Base-by-base conservation (phyloP, 192 early-diverging fungal genomes). In the Funneliformis mosseae region DNA sequence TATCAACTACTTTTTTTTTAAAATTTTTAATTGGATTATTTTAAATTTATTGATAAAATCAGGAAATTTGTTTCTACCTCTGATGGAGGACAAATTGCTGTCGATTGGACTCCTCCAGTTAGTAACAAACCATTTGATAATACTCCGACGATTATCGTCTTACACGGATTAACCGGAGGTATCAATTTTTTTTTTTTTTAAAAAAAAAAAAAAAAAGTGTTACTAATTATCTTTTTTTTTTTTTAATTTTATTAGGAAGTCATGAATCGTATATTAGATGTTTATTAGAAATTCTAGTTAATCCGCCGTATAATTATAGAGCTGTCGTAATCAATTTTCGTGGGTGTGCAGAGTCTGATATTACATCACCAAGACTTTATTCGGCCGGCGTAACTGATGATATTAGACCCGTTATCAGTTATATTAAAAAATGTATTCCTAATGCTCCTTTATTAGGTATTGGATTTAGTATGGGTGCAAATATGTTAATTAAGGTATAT, bases 121-220 rank as follows among this genome's bases (percentile, higher is more conserved):
- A 80, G 67, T 21, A 82, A 85, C 43, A 87, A 88, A 79, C 90
- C 90, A 55, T 83, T 86, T 3, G 88, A 89, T 70, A 84, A 86
- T 76, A 92, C 91, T 16, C 95, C 96, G 1, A 94, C 92, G 41
- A 83, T 97, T 48, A 87, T 99, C 7, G 87, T 96, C 59, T 86
- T 94, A 16, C 97, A 97, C 83, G 96, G 97, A 38, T 83, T 99
- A 78, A 97, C 96, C 8, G 97, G 97, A 63, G 96, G 96, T 43
- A 41, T 18, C 5, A 38, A 16, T 8, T 41, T 21, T 0, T n/a
- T n/a, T n/a, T n/a, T n/a, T n/a, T n/a, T n/a, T n/a, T n/a, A n/a
- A n/a, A n/a, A n/a, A n/a, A n/a, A n/a, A n/a, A n/a, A n/a, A n/a
- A n/a, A n/a, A n/a, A n/a, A n/a, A n/a, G n/a, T n/a, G n/a, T n/a